These are phyloP conservation scores for Alternaria postmessia DNA, from an alignment of 2,329 filamentous ascomycete genomes.

Conservation along the genomic window DNA sequence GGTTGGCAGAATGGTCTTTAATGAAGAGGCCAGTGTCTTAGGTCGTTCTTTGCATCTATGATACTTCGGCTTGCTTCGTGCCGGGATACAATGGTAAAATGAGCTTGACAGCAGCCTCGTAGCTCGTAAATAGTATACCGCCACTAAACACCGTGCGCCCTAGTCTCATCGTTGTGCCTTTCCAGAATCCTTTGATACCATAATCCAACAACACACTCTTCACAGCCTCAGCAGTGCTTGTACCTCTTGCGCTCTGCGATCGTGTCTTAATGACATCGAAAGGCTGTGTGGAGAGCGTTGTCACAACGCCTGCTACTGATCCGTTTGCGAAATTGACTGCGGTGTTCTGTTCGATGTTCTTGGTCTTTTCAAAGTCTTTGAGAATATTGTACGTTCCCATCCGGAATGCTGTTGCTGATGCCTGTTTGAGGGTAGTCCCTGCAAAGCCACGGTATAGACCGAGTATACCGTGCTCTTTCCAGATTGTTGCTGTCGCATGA, in stretches of 20 bases:
- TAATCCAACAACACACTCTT: slow-evolving; percentile 63
- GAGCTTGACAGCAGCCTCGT: slow-evolving; percentile 64
- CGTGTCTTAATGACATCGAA: slow-evolving; percentile 72
- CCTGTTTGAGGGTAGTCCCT: slow-evolving; percentile 69
- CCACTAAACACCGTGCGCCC: slow-evolving; percentile 70
- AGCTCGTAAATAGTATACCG: slow-evolving; percentile 71
- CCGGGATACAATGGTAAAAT: slow-evolving; percentile 53
- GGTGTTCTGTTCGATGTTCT: slow-evolving; percentile 60
- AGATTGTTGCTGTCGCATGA: slow-evolving; percentile 61
- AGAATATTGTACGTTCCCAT: slow-evolving; percentile 71
- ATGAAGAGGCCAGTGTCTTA: background rate
- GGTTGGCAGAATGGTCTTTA: background rate
- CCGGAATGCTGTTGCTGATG: slow-evolving; percentile 67
- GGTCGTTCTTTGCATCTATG: slow-evolving; percentile 24
- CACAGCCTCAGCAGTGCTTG: slow-evolving; percentile 65
- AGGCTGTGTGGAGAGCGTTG: slow-evolving; percentile 66
- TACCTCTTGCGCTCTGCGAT: slow-evolving; percentile 66
- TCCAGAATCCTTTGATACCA: slow-evolving; percentile 70
- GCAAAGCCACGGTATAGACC: slow-evolving; percentile 67
- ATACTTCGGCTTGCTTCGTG: slow-evolving; percentile 23
- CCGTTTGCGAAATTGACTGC: slow-evolving; percentile 69
- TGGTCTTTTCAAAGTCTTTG: slow-evolving; percentile 64
- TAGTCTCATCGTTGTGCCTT: slow-evolving; percentile 72
- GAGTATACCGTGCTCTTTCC: slow-evolving; percentile 62
- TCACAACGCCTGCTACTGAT: slow-evolving; percentile 67